Evolutionary conservation across 192 early-diverging fungal species (phyloP), one percentile per base, ranked within the genome.

Genomic region (Linderina pennispora): DNA sequence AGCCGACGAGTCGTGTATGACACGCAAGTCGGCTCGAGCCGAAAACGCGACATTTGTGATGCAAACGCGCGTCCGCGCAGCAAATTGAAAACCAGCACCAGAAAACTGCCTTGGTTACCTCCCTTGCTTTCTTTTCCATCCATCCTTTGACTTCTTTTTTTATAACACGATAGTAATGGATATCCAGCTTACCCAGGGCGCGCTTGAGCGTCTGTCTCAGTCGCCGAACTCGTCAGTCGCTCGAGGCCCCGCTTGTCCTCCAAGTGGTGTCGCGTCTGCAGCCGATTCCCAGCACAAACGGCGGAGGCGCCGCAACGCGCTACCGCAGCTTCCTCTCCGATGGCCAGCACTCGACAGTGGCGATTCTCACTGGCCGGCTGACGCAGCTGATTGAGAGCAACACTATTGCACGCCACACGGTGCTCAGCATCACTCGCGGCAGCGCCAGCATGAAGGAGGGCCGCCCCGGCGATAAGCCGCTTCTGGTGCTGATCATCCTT

Each of bases 271-370:
- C 59, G 48, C 52, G 52, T 36, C 34, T 70, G 24, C 67, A 70
- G 48, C 48, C 48, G 14, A 54, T 70, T 7, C 28, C 28, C 5
- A 45, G 51, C 16, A 58, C 52, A 36, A 57, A 69, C 19, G 24
- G 28, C 4, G n/a, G 35, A n/a, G 41, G 47, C 4, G 24, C 38
- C 14, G 38, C 26, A 1, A 8, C 34, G 22, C 57, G 73, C 6
- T 65, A 64, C 48, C 59, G 75, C n/a, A 62, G 64, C 39, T 57
- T 72, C 47, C 40, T 71, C 7, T 68, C 60, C 16, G 75, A 77
- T 19, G 60, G 75, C 26, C 57, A 55, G 35, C 45, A 53, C 23
- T 55, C 51, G 2, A 58, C 61, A 1, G 43, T 69, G 6, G 58
- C 46, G 3, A 53, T 76, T n/a, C 54, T 76, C 22, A 53, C 66